Percentiles rank a stretch among this genome's conserved stretches.
Evolutionary conservation across 176 grass and related monocot genomes (phyloP).

Genomic region (Triticum aestivum): DNA sequence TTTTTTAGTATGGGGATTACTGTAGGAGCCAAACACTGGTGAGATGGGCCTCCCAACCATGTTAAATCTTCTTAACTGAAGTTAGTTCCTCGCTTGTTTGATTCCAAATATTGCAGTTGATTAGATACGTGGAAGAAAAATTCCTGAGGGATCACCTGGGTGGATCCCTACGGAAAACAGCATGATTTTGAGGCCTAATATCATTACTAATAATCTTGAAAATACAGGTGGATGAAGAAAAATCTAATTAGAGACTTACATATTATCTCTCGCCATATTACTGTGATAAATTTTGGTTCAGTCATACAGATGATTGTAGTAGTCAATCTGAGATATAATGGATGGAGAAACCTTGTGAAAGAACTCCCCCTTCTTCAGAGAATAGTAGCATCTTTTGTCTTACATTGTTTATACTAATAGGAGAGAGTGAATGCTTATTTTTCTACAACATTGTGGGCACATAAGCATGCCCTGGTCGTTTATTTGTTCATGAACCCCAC

Average conservation of each 20-base stretch:
- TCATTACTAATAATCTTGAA: background rate
- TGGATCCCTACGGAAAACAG: background rate
- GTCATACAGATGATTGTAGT: background rate
- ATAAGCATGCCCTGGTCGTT: no score
- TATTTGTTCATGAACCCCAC: no score
- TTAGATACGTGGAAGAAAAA: no score
- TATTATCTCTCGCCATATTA: background rate
- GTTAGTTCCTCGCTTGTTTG: no score
- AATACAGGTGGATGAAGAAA: background rate
- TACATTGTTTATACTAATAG: background rate
- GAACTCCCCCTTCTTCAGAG: background rate
- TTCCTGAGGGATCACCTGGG: no score
- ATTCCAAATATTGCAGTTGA: no score
- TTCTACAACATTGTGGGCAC: no score
- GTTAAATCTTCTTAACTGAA: no score
- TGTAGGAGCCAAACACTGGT: background rate
- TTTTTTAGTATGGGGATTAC: background rate
- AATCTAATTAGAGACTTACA: background rate
- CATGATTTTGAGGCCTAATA: background rate
- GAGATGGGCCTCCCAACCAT: background rate
- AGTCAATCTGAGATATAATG: background rate
- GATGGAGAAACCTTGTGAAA: background rate
- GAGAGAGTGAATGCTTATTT: background rate
- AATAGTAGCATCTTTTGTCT: background rate
- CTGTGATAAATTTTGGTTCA: background rate